Evolutionary conservation across 176 grass and related monocot species (phyloP).

Genomic region (Avena eriantha): DNA sequence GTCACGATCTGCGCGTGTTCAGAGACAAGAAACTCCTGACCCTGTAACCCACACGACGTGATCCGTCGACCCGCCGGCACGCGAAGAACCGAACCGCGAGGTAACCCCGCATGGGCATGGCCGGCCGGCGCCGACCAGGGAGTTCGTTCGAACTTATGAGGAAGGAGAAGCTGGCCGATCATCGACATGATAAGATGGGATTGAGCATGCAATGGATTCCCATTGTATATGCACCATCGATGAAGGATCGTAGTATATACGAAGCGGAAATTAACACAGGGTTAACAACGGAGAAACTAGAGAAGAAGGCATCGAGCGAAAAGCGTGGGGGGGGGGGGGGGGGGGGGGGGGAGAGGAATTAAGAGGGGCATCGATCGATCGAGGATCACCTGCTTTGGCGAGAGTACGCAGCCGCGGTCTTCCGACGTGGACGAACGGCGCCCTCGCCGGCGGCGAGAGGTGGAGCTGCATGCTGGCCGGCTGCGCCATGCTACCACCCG

Average conservation of each 20-base stretch:
- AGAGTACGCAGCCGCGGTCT: background rate
- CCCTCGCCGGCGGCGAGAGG: background rate
- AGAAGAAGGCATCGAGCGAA: background rate
- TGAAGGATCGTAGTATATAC: no score
- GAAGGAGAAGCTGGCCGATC: no score
- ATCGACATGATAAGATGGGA: no score
- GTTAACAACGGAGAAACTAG: no score
- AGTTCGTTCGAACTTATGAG: no score
- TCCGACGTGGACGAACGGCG: background rate
- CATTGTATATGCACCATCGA: no score
- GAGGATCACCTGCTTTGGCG: background rate
- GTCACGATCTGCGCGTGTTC: background rate
- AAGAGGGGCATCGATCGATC: background rate
- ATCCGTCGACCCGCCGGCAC: background rate
- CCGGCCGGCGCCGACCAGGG: no score
- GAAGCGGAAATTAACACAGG: no score
- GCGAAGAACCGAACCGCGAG: background rate
- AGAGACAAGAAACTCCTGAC: background rate
- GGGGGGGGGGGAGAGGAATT: background rate
- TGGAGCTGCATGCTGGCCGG: constrained; percentile 24
- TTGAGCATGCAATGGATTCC: no score
- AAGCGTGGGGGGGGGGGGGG: background rate
- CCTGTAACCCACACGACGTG: constrained; percentile 4
- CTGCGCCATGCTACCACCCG: background rate
- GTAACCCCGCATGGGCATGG: background rate